Evolutionary conservation across 1,284 basidiomycete species (phyloP).

Genomic region (Exobasidium cylindrosporum): DNA sequence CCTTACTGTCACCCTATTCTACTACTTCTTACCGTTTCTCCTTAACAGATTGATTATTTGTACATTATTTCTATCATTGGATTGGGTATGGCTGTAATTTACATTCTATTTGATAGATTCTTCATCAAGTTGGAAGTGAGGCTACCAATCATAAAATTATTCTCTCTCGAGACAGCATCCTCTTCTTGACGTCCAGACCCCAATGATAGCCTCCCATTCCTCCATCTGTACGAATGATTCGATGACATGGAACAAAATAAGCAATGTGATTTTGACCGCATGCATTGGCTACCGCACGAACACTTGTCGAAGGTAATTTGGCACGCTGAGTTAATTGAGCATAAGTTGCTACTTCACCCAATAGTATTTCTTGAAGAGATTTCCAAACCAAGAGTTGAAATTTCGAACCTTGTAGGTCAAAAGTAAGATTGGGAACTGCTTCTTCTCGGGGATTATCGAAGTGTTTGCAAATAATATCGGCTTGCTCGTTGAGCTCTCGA

Average conservation of each 20-base stretch:
- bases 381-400: conserved; percentile 4
- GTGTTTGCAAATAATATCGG: too few relatives aligned
- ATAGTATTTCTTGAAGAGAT: not conserved
- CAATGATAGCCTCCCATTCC: conserved; percentile 8
- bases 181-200: not conserved
- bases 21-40: too few relatives aligned
- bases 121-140: too few relatives aligned
- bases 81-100: too few relatives aligned
- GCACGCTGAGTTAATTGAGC: not conserved
- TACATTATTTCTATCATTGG: too few relatives aligned
- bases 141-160: too few relatives aligned
- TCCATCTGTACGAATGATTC: not conserved
- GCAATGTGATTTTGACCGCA: conserved; percentile 1
- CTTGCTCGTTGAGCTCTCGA: too few relatives aligned
- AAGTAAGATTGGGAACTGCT: too few relatives aligned
- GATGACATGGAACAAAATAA: conserved; percentile 2
- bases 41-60: too few relatives aligned
- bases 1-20: too few relatives aligned
- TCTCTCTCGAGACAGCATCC: not conserved
- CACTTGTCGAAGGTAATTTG: not conserved
- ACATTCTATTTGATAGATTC: too few relatives aligned
- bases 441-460: too few relatives aligned
- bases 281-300: not conserved
- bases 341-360: not conserved
- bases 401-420: not conserved